Base-by-base conservation (phyloP, 805 yeast species). In the Saturnispora besseyi region DNA sequence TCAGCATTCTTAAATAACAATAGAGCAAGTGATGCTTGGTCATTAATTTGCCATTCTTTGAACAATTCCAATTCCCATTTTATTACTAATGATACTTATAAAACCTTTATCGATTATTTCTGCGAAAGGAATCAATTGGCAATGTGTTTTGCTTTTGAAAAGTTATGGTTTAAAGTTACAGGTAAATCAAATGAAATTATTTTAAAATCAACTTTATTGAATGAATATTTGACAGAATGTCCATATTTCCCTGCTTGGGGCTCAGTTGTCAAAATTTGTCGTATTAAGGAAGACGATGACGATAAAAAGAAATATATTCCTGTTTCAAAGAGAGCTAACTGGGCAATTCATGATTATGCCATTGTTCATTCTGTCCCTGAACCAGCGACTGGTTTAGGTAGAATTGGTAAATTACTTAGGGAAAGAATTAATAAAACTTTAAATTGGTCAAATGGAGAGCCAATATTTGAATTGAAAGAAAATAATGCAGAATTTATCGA, bases 161-260 rank as follows among this genome's bases (percentile, higher is more conserved):
- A 57, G 10, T 41, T 55, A n/a, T 57, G 61, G 49, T 44, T 48
- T 8, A 49, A 44, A 30, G 50, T 50, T 11, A 59, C 56, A 36
- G 36, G 49, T 4, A 34, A 51, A 2, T 44, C 52, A 0, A 50
- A 55, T 21, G 42, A 41, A n/a, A 51, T 49, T n/a, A 38, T 53
- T 22, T 38, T 62, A 9, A 53, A 55, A 12, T 49, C 49, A 26
- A 53, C 53, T n/a, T 28, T 63, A n/a, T 36, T 62, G 2, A 52
- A 56, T 26, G 44, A 45, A 3, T 53, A 61, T 37, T 46, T 62
- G 10, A 38, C 49, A 4, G 38, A 51, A 3, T 57, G 60, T 33
- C 33, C 50, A n/a, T 60, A 49, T 41, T 63, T 63, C 48, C 59
- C 59, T 2, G 53, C 58, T 11, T 63, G 67, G 66, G 48, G 53